Evolutionary conservation across 1,139 yeast genomes (phyloP), one percentile per base, ranked within the genome.

Genomic region (Casaregolazyma lundiana): DNA sequence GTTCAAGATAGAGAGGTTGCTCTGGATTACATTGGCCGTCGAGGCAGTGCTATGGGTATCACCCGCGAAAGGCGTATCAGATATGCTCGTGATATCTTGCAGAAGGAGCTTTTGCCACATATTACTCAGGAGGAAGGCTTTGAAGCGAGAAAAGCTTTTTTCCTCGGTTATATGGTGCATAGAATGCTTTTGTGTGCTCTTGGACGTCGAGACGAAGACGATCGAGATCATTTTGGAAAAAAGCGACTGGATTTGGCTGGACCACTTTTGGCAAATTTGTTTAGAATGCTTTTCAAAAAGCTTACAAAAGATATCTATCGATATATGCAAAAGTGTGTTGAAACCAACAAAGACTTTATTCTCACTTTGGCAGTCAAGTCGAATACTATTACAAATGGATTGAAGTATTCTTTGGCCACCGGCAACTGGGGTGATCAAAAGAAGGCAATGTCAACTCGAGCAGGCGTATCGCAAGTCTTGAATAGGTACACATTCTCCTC

Each of bases 361-460:
- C 78, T 92, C 70, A 90, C 96, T 38, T 77, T 92, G 61, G 98
- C 98, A 24, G 97, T 92, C 57, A 92, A 92, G 70, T 89, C 97
- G 17, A 94, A 90, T 59, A 92, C 97, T 6, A 88, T 92, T 59
- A 94, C 98, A 36, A 94, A 95, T 55, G 99, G 99, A 66, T 79
- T 92, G 68, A 86, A 95, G 67, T 94, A 92, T 70, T 94, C 98
- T 34, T 77, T 92, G 60, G 98, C 99, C 44, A 92, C 99, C 15
- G 99, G 99, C 75, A 92, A 94, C 71, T 92, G 99, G 99, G 98
- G 98, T 72, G 98, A 94, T 70, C 98, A 92, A 68, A 92, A 90
- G 82, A 94, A 92, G 70, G 97, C 97, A 18, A 92, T 94, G 98
- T 83, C 95, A 52, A 84, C 97, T 18, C 84, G 96, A 69, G 99